These are phyloP conservation scores for Tagetes patula DNA, from an alignment of 129 eudicot genomes.

Conservation along the genomic window DNA sequence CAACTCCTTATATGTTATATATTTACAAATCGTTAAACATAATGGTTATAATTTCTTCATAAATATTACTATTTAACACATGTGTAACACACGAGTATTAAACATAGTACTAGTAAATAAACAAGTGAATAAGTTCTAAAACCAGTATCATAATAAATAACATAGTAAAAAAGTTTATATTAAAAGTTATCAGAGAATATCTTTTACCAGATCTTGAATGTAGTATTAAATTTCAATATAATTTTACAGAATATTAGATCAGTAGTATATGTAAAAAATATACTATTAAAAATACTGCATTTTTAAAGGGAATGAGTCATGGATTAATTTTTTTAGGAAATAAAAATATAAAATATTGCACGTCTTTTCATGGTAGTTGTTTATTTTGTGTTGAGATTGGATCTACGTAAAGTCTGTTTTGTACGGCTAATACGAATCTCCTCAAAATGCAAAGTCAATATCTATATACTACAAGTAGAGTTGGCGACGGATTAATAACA, in stretches of 20 bases:
- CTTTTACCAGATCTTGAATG: conserved; percentile 6
- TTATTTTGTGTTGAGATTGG: conserved; percentile 27
- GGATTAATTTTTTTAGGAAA: not conserved
- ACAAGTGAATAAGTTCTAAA: not conserved
- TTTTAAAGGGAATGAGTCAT: not conserved
- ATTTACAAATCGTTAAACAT: too few species aligned
- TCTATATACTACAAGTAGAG: conserved; percentile 6
- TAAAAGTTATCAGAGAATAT: conserved; percentile 8
- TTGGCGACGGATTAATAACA: too few species aligned
- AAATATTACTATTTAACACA: too few species aligned
- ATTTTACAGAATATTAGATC: not conserved
- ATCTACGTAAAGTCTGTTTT: conserved; percentile 31
- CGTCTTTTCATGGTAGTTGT: conserved; percentile 26
- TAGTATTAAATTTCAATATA: not conserved
- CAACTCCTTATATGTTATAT: too few species aligned
- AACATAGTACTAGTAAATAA: not conserved
- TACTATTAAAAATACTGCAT: not conserved
- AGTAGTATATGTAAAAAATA: not conserved
- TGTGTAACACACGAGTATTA: too few species aligned
- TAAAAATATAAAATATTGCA: conserved; percentile 15
- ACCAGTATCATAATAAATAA: not conserved
- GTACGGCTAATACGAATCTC: conserved; percentile 33
- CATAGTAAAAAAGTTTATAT: not conserved
- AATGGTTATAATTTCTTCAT: too few species aligned
- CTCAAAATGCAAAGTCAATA: conserved; percentile 16